These are phyloP conservation scores for Spiraea crenata DNA, from an alignment of 331 rosid species.

Conservation along the genomic window DNA sequence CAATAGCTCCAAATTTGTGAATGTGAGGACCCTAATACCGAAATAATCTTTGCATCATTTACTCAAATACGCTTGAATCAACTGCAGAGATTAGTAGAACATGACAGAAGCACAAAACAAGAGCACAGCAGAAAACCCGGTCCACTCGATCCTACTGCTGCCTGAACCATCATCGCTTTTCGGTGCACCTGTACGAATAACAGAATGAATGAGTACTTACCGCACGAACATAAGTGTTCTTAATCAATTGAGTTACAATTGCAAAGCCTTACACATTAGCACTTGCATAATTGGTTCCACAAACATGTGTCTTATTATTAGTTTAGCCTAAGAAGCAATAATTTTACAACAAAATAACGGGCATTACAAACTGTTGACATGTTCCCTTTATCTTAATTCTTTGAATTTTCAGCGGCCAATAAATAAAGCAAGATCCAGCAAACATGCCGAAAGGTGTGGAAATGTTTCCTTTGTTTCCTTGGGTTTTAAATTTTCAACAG, in stretches of 20 bases:
- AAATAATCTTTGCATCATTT: slow-evolving; percentile 6
- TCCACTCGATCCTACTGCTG: slow-evolving; percentile 24
- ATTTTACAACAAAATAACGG: neutral
- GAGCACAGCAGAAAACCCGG: slow-evolving; percentile 46
- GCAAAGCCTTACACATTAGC: too few relatives aligned
- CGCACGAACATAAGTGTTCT: too few relatives aligned
- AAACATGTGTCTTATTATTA: too few relatives aligned
- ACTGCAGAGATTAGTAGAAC: slow-evolving; percentile 31
- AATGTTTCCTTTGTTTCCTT: too few relatives aligned
- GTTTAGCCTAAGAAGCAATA: too few relatives aligned
- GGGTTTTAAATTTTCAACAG: neutral
- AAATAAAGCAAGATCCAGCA: neutral
- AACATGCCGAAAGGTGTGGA: neutral
- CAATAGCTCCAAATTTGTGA: neutral
- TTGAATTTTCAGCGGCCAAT: neutral
- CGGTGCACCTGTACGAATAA: slow-evolving; percentile 33
- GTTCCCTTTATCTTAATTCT: too few relatives aligned
- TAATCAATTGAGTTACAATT: too few relatives aligned
- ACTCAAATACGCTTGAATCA: slow-evolving; percentile 5
- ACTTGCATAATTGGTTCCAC: too few relatives aligned
- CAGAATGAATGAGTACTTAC: too few relatives aligned
- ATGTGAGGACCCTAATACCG: neutral
- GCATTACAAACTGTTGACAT: neutral
- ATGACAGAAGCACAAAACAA: slow-evolving; percentile 42
- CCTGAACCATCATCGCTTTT: slow-evolving; percentile 34